Base-by-base conservation (phyloP, 306 rosid species). In the Inga oerstediana region DNA sequence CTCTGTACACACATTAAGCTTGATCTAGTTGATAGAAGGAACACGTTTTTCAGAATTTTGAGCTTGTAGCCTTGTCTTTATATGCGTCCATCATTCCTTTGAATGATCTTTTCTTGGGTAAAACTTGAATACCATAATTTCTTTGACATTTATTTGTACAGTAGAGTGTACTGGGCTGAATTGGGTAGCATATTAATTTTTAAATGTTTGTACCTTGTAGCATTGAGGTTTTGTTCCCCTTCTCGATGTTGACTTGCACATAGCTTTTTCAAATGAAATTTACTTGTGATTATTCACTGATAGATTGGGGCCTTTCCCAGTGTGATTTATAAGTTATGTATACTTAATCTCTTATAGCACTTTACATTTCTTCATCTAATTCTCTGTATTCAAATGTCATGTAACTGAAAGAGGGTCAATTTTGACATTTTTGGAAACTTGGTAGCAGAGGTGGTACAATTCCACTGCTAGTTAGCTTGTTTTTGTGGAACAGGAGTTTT, bases 401-500 rank as follows among this genome's bases (percentile, higher is more conserved):
- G 52, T 3, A 34, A 51, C 14, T 39, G 2, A 7, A 75, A 75
- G 0, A 45, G n/a, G 67, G 51, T 16, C 24, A 27, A 1, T 58
- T 9, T n/a, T 65, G 80, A 54, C 65, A 32, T 82, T 66, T 82
- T 30, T 35, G 51, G 78, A 68, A 37, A 64, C 68, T 48, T 64
- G 81, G 72, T 16, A 16, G 54, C 79, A 76, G 3, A 7, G 2
- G 41, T 12, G 13, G 39, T 76, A 72, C 41, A 67, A 49, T 46
- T 68, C 48, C 24, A 45, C 59, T 35, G 24, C 49, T 39, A 69
- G 22, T 39, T 37, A 58, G 51, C 41, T 48, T 75, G 48, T 19
- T 10, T 75, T 4, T 35, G 79, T 34, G 39, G 49, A 52, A 75
- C 32, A 74, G 30, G 20, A 54, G 44, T 32, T 10, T 52, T 10